Base-by-base conservation (phyloP, 78 protist species). In the Pigoraptor vietnamica region DNA sequence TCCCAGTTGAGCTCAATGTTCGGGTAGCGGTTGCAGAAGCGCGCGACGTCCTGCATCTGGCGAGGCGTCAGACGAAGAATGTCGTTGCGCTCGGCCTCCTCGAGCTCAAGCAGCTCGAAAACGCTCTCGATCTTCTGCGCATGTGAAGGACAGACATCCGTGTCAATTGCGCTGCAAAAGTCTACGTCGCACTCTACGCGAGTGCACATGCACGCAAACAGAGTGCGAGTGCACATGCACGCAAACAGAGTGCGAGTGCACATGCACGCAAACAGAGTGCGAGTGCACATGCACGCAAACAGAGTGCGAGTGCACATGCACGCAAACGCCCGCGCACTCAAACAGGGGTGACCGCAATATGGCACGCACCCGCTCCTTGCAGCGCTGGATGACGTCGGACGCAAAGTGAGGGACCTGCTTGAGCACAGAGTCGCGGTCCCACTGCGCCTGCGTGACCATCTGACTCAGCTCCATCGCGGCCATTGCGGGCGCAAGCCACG, bases 381-480 rank as follows among this genome's bases (percentile, higher is more conserved):
- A 79, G 33, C 82, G 40, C 90, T 91, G 82, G 34, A 96, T 86
- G 37, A 95, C 90, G 24, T 55, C 98, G 39, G 35, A 6, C 39
- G 37, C 67, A 37, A 98, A 37, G 95, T 97, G 98, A 23, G 99
- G 99, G 32, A 96, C 91, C 94, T 97, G 97, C 84, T 82, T n/a
- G 37, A 97, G 93, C 56, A 39, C 29, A 25, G 87, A 39, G 56
- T 95, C 96, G 19, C n/a, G 86, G 89, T 89, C 91, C 97, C 96
- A 94, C 83, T 91, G 29, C 23, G 97, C 99, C 93, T 98, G 99
- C 24, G 94, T 95, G 35, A 94, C 56, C 99, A 98, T 97, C 93
- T 98, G 99, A 14, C 96, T 81, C 48, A 98, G 91, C 90, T 98
- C 99, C 99, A 98, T 98, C 34, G 98, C 96, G 0, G 97, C 97